Percentiles rank a stretch among this genome's conserved stretches.
Evolutionary conservation across 257 asterid species (phyloP).

Genomic region (Solanum arcanum): DNA sequence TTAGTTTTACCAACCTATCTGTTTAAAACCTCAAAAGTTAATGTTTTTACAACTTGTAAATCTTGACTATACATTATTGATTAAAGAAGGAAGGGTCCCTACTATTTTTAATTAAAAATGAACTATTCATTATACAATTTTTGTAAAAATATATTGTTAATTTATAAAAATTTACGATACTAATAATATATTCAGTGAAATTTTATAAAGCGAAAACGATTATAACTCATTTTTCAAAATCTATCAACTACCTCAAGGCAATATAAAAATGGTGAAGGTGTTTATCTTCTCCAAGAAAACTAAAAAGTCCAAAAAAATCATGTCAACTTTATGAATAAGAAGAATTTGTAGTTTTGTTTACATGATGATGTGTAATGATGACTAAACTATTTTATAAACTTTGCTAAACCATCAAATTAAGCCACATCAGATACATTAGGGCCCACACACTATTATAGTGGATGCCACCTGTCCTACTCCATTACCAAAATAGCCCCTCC

Average conservation of each 20-base stretch:
- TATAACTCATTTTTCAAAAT: not conserved
- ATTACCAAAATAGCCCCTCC: not conserved
- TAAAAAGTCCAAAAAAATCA: slow-evolving; percentile 3
- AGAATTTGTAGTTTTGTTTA: not conserved
- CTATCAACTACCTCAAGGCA: not conserved
- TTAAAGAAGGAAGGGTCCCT: not conserved
- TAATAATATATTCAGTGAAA: fast-evolving
- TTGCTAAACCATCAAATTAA: not conserved
- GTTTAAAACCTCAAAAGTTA: not conserved
- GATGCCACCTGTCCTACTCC: slow-evolving; percentile 11
- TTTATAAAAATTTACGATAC: fast-evolving
- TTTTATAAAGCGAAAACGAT: fast-evolving
- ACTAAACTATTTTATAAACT: not conserved
- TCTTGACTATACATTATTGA: not conserved
- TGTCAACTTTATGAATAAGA: not conserved
- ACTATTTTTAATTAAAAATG: not conserved
- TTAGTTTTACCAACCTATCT: not conserved
- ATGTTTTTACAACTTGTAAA: not conserved
- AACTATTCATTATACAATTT: not conserved
- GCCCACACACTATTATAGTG: not conserved
- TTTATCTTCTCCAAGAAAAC: not conserved
- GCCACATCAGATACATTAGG: not conserved
- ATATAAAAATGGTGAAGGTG: not conserved
- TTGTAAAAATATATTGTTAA: not conserved
- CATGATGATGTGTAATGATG: not conserved